These are phyloP conservation scores for Lactarius indigo DNA, from an alignment of 768 basidiomycete genomes.

Conservation along the genomic window DNA sequence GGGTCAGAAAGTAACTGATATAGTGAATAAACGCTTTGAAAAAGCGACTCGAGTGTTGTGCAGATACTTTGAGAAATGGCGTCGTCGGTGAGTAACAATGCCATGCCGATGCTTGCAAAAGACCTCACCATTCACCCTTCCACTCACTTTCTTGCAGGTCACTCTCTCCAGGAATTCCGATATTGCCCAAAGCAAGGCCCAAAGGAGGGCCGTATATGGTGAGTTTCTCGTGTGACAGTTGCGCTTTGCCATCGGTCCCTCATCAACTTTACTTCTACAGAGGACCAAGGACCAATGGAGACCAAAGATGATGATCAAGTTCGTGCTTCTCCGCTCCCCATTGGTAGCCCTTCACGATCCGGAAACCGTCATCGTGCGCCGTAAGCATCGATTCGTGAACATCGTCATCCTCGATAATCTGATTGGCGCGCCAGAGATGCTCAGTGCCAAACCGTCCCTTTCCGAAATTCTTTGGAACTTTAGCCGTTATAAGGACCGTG, in stretches of 20 bases:
- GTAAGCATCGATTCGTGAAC: neutral
- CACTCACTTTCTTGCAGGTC: neutral
- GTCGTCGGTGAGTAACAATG: neutral
- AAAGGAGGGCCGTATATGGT: neutral
- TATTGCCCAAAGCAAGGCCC: neutral
- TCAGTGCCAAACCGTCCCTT: neutral
- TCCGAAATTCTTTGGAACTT: slow-evolving; percentile 22
- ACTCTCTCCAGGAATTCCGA: neutral
- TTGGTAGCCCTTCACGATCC: neutral
- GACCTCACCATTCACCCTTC: neutral
- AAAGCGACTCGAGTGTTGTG: neutral
- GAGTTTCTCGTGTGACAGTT: neutral
- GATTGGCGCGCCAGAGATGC: neutral
- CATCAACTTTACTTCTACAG: neutral
- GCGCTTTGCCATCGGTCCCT: neutral
- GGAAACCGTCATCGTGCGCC: neutral
- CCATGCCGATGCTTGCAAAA: neutral
- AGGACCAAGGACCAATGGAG: neutral
- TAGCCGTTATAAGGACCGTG: neutral
- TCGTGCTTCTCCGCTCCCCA: neutral
- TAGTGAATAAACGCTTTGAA: neutral
- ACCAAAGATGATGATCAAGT: neutral
- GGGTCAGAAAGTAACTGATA: neutral
- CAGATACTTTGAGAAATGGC: neutral
- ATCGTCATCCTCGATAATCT: neutral